Evolutionary conservation across 2,329 filamentous ascomycete species (phyloP), one percentile per base, ranked within the genome.

Genomic region (Coniella lustricola): DNA sequence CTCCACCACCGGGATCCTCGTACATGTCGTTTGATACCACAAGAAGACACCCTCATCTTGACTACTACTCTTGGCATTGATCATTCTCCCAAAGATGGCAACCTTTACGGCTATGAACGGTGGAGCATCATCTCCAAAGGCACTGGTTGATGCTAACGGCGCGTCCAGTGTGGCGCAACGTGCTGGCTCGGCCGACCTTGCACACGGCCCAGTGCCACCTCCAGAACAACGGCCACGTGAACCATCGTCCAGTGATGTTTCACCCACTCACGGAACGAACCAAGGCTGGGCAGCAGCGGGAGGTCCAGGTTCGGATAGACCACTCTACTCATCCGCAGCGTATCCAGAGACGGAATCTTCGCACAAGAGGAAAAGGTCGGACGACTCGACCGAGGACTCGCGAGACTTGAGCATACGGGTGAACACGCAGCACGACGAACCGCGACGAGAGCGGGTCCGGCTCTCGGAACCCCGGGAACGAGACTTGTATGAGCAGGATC

Each of bases 361-460:
- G 16, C 74, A 80, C 57, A 85, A 84, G 65, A 79, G 81, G 59
- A 91, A 89, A 65, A 78, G 86, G 52, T 88, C 86, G 7, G 68
- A 73, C 39, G 44, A 41, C 7, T 87, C 84, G 5, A 64, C 71
- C 33, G 82, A 82, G 48, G 63, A 42, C 7, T 62, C 66, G 46
- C 66, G 67, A 55, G 70, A 74, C 20, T 55, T 49, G 34, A 54
- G 44, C 22, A 20, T 48, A 8, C 57, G 57, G 41, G 51, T 67
- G 54, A 64, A 57, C 53, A 63, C 60, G 55, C 62, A 53, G 51
- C 63, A 59, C 50, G 69, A 67, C 36, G 69, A 66, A 10, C 43
- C 48, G 35, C 55, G 36, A 13, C 40, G 18, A 18, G 51, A 56
- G 33, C 57, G 51, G 38, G 46, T 51, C 18, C 43, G 48, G 29